These are phyloP conservation scores for Dipteronia dyeriana DNA, from an alignment of 345 rosid genomes.

Conservation along the genomic window DNA sequence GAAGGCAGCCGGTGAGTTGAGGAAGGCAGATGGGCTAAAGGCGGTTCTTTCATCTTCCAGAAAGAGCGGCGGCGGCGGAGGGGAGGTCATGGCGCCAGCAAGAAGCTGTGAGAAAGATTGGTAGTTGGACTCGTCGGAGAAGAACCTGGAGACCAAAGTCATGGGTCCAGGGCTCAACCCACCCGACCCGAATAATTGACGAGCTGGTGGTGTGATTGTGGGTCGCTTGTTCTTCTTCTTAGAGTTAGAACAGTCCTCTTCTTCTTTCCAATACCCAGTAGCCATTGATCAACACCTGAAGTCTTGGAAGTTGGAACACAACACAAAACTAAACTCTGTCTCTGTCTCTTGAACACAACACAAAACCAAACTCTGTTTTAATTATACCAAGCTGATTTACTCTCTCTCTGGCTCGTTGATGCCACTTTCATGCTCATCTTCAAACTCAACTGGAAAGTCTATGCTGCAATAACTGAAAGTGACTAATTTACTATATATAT, in stretches of 20 bases:
- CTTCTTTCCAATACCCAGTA: constrained; percentile 36
- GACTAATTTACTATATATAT: neutral
- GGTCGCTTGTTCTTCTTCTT: constrained; percentile 48
- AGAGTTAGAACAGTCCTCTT: constrained; percentile 19
- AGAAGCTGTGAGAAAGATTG: constrained; percentile 88
- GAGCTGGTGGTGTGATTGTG: constrained; percentile 69
- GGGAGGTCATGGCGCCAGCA: constrained; percentile 74
- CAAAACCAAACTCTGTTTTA: neutral
- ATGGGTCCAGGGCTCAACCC: constrained; percentile 82
- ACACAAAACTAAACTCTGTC: no score
- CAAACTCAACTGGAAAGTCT: constrained; percentile 28
- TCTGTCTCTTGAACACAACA: no score
- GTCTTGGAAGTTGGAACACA: no score
- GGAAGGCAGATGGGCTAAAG: constrained; percentile 89
- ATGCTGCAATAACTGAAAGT: constrained; percentile 6
- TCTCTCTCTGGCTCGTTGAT: neutral
- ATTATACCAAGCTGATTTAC: no score
- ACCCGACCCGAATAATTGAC: constrained; percentile 43
- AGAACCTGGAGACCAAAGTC: constrained; percentile 84
- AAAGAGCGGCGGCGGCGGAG: neutral
- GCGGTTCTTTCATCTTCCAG: constrained; percentile 49
- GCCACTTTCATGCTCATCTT: constrained; percentile 29
- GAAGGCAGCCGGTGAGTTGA: constrained; percentile 71
- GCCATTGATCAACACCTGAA: constrained; percentile 41
- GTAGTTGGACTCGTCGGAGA: constrained; percentile 56